Percentiles rank a stretch among this genome's conserved stretches.
phyloP scores from a whole-genome alignment of 1,284 basidiomycete species.

The Sporisorium sorghi region DNA sequence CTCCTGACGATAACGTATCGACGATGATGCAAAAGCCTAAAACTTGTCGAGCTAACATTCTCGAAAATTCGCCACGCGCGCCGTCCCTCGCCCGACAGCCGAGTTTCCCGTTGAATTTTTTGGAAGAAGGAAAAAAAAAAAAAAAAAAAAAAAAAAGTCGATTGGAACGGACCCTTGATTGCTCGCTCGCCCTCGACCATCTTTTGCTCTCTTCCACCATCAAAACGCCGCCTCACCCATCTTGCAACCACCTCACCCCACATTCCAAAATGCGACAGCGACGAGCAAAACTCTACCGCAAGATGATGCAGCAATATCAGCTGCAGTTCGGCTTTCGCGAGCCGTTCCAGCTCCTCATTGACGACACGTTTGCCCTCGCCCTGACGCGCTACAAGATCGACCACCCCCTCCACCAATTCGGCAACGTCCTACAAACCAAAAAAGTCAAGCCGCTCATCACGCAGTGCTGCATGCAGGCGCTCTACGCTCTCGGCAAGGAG shows the following conservation, averaged over 20 bases:
- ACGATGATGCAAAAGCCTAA: not conserved
- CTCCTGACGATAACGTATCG: too few species aligned
- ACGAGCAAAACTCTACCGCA: slow-evolving; percentile 64
- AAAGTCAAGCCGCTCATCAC: slow-evolving; percentile 67
- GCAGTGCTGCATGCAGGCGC: slow-evolving; percentile 66
- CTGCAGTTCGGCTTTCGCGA: slow-evolving; percentile 66
- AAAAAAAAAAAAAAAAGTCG: too few species aligned
- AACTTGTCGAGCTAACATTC: not conserved
- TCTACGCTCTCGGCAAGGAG: slow-evolving; percentile 57
- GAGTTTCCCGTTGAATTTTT: not conserved
- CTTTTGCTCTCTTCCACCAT: not conserved
- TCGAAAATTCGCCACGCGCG: not conserved
- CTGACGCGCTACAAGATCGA: slow-evolving; percentile 56
- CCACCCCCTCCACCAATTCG: slow-evolving; percentile 48
- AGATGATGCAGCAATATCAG: slow-evolving; percentile 62
- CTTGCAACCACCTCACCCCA: not conserved
- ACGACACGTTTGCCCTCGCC: slow-evolving; percentile 59
- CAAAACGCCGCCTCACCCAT: too few species aligned
- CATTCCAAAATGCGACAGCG: slow-evolving; percentile 63
- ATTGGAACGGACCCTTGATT: slow-evolving; percentile 4
- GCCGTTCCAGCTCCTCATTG: slow-evolving; percentile 66
- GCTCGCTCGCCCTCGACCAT: not conserved
- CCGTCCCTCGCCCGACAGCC: not conserved
- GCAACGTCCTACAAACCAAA: slow-evolving; percentile 51
- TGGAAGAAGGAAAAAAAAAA: too few species aligned